Conservation (phyloP, 1,284 basidiomycete genomes). For the Rhizoctonia solani region DNA sequence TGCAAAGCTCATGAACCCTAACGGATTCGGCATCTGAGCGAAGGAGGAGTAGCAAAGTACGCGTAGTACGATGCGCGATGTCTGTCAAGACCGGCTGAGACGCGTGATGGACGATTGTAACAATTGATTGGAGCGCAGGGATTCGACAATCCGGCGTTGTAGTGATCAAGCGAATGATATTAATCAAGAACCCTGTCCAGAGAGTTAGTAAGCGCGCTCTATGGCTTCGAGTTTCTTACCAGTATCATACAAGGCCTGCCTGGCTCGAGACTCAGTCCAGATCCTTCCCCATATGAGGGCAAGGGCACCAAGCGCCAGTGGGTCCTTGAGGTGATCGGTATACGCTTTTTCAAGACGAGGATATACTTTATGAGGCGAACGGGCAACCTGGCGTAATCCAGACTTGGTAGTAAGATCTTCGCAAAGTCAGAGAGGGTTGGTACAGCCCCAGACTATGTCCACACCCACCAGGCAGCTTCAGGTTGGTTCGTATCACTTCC, state of each 20-base stretch:
- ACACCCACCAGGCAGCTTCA: conserved; percentile 30
- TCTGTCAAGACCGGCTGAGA: conserved; percentile 22
- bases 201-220: background rate
- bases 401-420: conserved; percentile 15
- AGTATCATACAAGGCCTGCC: conserved; percentile 16
- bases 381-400: conserved; percentile 26
- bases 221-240: background rate
- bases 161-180: conserved; percentile 22
- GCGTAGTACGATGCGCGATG: conserved; percentile 26
- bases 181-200: conserved; percentile 16
- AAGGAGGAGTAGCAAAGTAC: conserved; percentile 13
- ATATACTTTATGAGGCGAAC: conserved; percentile 16
- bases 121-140: conserved; percentile 22
- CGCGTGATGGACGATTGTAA: conserved; percentile 25
- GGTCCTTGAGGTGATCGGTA: conserved; percentile 26
- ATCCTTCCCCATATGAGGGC: conserved; percentile 33
- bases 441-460: background rate
- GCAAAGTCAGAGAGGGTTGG: background rate
- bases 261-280: conserved; percentile 16
- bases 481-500: conserved; percentile 19
- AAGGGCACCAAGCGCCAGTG: conserved; percentile 19
- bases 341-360: conserved; percentile 28
- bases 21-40: conserved; percentile 15
- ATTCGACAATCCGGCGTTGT: conserved; percentile 20
- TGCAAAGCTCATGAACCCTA: conserved; percentile 5